phyloP scores from a whole-genome alignment of 345 rosid species.

The Schrenkiella parvula region DNA sequence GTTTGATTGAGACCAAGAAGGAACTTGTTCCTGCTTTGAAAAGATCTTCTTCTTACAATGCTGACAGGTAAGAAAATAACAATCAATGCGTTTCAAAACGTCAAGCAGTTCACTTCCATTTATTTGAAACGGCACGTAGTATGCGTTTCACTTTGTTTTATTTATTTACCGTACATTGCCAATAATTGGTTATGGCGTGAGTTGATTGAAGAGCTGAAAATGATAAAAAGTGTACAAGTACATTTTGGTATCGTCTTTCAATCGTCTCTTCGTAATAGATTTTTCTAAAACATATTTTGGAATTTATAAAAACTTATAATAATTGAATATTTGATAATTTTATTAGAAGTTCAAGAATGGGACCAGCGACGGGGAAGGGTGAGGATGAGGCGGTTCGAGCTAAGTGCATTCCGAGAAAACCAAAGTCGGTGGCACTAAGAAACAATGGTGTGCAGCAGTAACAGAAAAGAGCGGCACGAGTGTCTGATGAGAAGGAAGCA shows the following conservation, averaged over 20 bases:
- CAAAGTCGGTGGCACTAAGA: constrained; percentile 33
- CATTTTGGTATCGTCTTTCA: constrained; percentile 12
- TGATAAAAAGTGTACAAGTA: constrained; percentile 23
- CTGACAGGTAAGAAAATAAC: constrained; percentile 62
- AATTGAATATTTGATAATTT: not conserved
- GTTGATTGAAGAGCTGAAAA: constrained; percentile 27
- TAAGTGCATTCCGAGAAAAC: constrained; percentile 49
- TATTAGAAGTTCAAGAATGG: constrained; percentile 45
- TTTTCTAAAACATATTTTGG: too few relatives aligned
- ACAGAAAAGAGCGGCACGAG: constrained; percentile 13
- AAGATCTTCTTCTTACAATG: constrained; percentile 79
- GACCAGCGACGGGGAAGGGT: constrained; percentile 26
- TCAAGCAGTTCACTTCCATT: not conserved
- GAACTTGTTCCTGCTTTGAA: constrained; percentile 53
- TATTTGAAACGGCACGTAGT: constrained; percentile 20
- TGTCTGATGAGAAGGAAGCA: constrained; percentile 16
- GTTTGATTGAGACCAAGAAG: constrained; percentile 78
- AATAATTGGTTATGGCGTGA: constrained; percentile 27
- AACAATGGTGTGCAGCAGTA: constrained; percentile 25
- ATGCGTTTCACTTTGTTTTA: not conserved
- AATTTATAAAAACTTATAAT: too few relatives aligned
- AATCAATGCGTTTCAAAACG: not conserved
- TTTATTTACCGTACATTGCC: constrained; percentile 6
- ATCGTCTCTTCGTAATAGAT: not conserved
- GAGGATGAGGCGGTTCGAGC: constrained; percentile 39